Evolutionary conservation across 2,329 filamentous ascomycete species (phyloP).

Genomic region (Paracoccidioides lutzii): DNA sequence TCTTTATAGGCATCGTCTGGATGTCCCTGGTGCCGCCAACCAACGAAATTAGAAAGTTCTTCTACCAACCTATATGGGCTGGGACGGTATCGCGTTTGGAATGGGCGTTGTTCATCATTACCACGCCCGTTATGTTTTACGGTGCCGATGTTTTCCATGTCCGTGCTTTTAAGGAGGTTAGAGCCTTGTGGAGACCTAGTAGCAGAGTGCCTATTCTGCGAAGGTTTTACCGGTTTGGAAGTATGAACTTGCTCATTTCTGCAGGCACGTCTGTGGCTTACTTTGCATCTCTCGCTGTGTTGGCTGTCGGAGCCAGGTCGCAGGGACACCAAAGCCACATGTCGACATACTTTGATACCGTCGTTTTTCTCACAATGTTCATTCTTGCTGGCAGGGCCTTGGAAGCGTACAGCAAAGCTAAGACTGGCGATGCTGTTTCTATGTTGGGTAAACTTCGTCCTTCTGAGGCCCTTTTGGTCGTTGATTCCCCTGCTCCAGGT

Average conservation of each 20-base stretch:
- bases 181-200: slow-evolving; percentile 60
- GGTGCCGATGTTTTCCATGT: slow-evolving; percentile 75
- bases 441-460: slow-evolving; percentile 67
- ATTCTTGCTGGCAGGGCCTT: slow-evolving; percentile 49
- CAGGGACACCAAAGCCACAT: slow-evolving; percentile 35
- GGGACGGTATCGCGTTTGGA: slow-evolving; percentile 62
- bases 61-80: slow-evolving; percentile 58
- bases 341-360: slow-evolving; percentile 75
- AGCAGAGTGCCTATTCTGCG: slow-evolving; percentile 60
- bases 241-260: slow-evolving; percentile 91
- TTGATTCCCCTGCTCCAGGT: slow-evolving; percentile 6
- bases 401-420: slow-evolving; percentile 85
- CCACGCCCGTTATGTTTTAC: slow-evolving; percentile 78
- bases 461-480: slow-evolving; percentile 57
- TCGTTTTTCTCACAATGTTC: slow-evolving; percentile 84
- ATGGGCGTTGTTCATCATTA: slow-evolving; percentile 66
- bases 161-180: slow-evolving; percentile 65
- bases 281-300: slow-evolving; percentile 63
- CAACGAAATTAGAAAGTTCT: slow-evolving; percentile 46
- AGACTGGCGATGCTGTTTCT: slow-evolving; percentile 73
- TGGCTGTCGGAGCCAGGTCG: slow-evolving; percentile 46
- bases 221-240: slow-evolving; percentile 83
- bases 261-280: slow-evolving; percentile 82
- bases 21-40: slow-evolving; percentile 63
- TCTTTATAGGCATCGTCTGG: slow-evolving; percentile 77